Evolutionary conservation across 768 basidiomycete species (phyloP), one percentile per base, ranked within the genome.

Genomic region (Pholiota microspora): DNA sequence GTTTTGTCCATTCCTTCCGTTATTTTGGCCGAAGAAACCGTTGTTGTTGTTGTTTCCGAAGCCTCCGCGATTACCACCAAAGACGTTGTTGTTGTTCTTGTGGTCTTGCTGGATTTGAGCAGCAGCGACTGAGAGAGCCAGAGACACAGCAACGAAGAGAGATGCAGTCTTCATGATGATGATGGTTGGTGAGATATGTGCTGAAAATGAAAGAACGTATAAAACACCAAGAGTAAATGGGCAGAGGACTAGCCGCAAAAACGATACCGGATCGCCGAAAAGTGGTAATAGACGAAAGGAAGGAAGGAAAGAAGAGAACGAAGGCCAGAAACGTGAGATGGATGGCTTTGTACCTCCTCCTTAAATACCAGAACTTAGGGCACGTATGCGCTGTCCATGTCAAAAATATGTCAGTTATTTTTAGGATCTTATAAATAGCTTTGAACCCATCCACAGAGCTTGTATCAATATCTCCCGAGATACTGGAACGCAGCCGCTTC

Each of bases 131-230:
- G 68, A 62, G 45, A 71, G 59, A 32, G 64, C 65, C 49, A 72
- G 53, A n/a, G 67, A 62, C 51, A 70, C 61, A 50, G 61, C 62
- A 49, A 67, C 58, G 49, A 68, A 42, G 50, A 70, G 28, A n/a
- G 63, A 56, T 24, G 69, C 57, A 53, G 62, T 61, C 69, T 68
- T 72, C 71, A 71, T 72, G 38, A 49, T 65, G 59, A 56, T 60
- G 50, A 51, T 29, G 29, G 29, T 6, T 42, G 56, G 51, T 53
- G 32, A 42, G 36, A 45, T 42, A 59, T 50, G 54, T 60, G 53
- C 51, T 57, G 50, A 53, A 49, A 56, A 59, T 55, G 58, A 62
- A 60, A 59, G 64, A 59, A 59, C 59, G 55, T 56, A 44, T 46
- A 47, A 58, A 59, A 54, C 55, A 65, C 58, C 56, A 67, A 55